Evolutionary conservation across 1,284 basidiomycete species (phyloP).

Genomic region (Cutaneotrichosporon sp.): DNA sequence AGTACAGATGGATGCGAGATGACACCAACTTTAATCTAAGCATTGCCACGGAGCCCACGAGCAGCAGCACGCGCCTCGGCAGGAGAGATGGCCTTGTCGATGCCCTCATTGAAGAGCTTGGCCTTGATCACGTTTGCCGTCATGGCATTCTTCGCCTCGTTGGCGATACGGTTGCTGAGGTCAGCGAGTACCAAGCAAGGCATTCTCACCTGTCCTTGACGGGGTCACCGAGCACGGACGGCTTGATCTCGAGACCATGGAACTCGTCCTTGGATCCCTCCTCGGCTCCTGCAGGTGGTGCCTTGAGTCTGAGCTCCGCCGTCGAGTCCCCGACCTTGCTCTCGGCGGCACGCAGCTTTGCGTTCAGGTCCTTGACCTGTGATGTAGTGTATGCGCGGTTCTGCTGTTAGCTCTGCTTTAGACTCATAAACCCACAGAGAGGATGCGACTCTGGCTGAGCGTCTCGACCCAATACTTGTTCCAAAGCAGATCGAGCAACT

Average conservation of each 20-base stretch:
- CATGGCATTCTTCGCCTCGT: conserved; percentile 87
- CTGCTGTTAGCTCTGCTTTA: conserved; percentile 54
- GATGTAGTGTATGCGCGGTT: conserved; percentile 89
- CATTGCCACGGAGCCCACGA: neutral
- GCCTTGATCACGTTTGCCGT: conserved; percentile 88
- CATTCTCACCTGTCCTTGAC: conserved; percentile 72
- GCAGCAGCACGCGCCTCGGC: conserved; percentile 22
- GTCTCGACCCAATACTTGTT: conserved; percentile 99
- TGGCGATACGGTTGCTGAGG: conserved; percentile 73
- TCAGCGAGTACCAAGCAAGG: conserved; percentile 9
- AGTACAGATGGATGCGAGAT: neutral
- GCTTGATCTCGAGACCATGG: conserved; percentile 42
- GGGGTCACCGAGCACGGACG: conserved; percentile 68
- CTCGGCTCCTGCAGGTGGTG: conserved; percentile 32
- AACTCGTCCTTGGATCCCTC: conserved; percentile 53
- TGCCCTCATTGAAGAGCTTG: conserved; percentile 48
- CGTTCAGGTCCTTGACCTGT: conserved; percentile 82
- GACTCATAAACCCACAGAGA: conserved; percentile 65
- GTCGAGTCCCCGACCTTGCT: conserved; percentile 21
- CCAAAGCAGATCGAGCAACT: conserved; percentile 87
- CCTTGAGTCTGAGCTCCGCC: conserved; percentile 41
- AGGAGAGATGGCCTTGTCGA: conserved; percentile 24
- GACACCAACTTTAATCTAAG: neutral
- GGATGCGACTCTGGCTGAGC: conserved; percentile 82
- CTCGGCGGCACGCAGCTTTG: conserved; percentile 64